Evolutionary conservation across 2,329 filamentous ascomycete species (phyloP), one percentile per base, ranked within the genome.

Genomic region (Fusarium penzigii): DNA sequence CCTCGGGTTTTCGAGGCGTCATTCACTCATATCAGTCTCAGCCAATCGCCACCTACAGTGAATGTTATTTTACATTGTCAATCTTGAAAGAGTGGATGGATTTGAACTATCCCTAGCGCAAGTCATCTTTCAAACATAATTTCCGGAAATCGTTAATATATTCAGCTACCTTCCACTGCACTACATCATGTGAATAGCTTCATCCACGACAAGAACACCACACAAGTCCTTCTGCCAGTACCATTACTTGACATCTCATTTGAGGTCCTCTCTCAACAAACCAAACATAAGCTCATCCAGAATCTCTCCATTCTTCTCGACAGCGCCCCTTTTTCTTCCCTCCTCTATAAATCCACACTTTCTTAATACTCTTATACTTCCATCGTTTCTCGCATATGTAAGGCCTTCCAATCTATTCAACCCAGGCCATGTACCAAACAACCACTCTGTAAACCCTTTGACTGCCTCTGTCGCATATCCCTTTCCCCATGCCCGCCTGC

Each of bases 261-360:
- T 48, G 6, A 48, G 12, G 13, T 39, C 46, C 40, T 61, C 42
- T 50, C 73, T 71, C 44, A 75, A 48, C 29, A 81, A 55, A 1
- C 75, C 70, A 52, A 68, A 76, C 7, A 74, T 34, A 7, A 65
- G 14, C 14, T 73, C 57, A 54, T 78, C 77, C 43, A 71, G 52
- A 7, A 75, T 45, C 47, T 59, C 50, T 0, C 75, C 78, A 32
- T 70, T 46, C 65, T 81, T 82, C 54, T 69, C 69, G 9, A 69
- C 58, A 0, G 75, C 72, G 38, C 68, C 68, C 51, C 77, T 70
- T 60, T 68, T 68, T 29, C 66, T 61, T 1, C 78, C 79, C 62
- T 83, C 80, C 14, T 65, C 58, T 32, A 67, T 57, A 42, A 74
- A 81, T 1, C 78, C 78, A 6, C 62, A 66, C 51, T 73, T 76